Evolutionary conservation across 2,329 filamentous ascomycete genomes (phyloP).

Genomic region (Neopestalotiopsis sp.): DNA sequence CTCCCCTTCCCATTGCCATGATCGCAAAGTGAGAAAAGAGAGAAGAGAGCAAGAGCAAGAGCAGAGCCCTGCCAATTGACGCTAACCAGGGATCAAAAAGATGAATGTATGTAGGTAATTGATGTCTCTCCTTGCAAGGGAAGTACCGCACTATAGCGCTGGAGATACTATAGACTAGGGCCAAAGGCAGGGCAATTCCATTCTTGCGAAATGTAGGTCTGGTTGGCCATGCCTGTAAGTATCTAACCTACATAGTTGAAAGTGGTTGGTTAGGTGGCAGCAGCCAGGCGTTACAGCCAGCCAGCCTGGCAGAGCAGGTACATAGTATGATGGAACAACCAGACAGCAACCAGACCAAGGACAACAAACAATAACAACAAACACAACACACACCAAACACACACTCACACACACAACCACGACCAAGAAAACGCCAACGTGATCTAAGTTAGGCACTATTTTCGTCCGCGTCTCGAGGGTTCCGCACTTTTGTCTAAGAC

Average conservation of each 20-base stretch:
- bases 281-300: too few species aligned
- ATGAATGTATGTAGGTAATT: not conserved
- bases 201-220: not conserved
- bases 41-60: not conserved
- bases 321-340: too few species aligned
- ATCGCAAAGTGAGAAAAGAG: too few species aligned
- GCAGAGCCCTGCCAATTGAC: not conserved
- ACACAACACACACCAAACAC: too few species aligned
- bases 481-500: conserved; percentile 7
- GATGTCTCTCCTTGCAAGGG: not conserved
- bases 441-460: not conserved
- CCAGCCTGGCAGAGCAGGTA: too few species aligned
- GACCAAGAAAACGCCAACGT: not conserved
- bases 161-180: not conserved
- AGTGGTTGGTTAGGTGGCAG: too few species aligned
- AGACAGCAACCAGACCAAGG: not conserved
- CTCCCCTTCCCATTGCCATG: too few species aligned
- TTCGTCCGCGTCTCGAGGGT: conserved; percentile 7
- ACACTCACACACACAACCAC: too few species aligned
- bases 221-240: not conserved
- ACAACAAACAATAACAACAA: too few species aligned
- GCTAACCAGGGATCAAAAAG: not conserved
- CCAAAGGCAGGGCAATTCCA: not conserved
- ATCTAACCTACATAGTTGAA: too few species aligned
- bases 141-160: not conserved